These are phyloP conservation scores for Astrephomene gubernaculifera DNA, from an alignment of 139 green algal genomes.

Conservation along the genomic window DNA sequence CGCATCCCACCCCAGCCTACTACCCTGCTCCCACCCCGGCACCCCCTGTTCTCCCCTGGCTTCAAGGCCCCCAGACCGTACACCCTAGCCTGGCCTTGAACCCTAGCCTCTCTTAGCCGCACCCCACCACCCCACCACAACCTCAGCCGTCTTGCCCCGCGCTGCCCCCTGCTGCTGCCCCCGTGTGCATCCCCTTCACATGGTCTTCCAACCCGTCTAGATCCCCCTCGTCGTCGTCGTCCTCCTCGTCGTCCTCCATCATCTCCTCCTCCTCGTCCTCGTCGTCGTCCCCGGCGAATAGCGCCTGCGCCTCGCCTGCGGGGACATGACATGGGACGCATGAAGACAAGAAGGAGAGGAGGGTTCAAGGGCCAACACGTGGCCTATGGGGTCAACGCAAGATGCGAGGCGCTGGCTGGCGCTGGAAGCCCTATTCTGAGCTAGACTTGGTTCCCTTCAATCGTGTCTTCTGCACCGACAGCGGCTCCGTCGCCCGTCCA, in stretches of 20 bases:
- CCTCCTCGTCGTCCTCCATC: constrained; percentile 27
- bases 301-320: background rate
- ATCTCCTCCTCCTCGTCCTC: constrained; percentile 1
- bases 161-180: background rate
- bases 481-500: background rate
- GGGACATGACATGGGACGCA: no score
- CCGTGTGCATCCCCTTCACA: constrained; percentile 42
- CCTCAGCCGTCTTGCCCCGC: constrained; percentile 19
- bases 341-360: background rate
- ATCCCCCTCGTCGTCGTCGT: constrained; percentile 47
- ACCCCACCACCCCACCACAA: background rate
- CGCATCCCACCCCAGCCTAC: background rate
- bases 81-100: no score
- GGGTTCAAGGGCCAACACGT: background rate
- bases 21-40: background rate
- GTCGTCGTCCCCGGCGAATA: constrained; percentile 33
- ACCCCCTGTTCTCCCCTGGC: background rate
- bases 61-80: no score
- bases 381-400: background rate
- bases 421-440: no score
- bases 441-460: no score
- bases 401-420: no score
- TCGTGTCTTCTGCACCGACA: background rate
- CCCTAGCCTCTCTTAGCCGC: no score
- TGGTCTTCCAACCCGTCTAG: constrained; percentile 45